Conservation (phyloP, 805 yeast species). For the Cyberlindnera bimundalis region DNA sequence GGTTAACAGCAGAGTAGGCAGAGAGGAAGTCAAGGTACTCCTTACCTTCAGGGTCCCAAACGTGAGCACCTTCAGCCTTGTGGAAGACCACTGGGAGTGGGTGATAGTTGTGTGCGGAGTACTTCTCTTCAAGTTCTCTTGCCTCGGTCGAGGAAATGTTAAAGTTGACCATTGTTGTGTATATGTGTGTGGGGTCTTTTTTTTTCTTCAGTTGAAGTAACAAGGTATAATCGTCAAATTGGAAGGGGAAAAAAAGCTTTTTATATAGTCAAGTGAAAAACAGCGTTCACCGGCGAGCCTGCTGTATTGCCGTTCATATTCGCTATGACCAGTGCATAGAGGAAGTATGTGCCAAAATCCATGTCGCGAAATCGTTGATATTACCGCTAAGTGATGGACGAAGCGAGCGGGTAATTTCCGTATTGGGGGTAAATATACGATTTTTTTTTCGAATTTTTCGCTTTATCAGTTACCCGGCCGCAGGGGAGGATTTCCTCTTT, state of each 20-base stretch:
- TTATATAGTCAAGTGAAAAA: conserved; percentile 1
- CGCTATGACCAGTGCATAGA: conserved; percentile 28
- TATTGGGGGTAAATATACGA: no score
- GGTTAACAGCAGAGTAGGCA: conserved; percentile 96
- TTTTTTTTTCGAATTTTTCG: no score
- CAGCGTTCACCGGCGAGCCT: conserved; percentile 1
- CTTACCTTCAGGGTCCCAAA: conserved; percentile 97
- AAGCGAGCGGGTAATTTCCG: conserved; percentile 19
- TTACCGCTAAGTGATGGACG: conserved; percentile 26
- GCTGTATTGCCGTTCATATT: conserved; percentile 12
- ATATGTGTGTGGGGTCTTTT: no score
- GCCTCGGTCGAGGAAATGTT: conserved; percentile 64
- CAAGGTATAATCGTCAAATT: no score
- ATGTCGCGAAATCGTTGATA: conserved; percentile 8
- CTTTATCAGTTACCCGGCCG: no score
- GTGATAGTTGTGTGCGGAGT: conserved; percentile 96
- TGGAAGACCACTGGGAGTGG: conserved; percentile 94
- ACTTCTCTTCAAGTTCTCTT: conserved; percentile 63
- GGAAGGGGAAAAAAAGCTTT: background rate
- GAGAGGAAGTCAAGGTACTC: conserved; percentile 90
- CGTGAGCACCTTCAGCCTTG: conserved; percentile 85
- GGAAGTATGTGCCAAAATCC: conserved; percentile 14
- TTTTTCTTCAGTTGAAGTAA: no score
- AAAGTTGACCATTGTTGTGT: conserved; percentile 29
- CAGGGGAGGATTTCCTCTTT: no score